A percentile compares a stretch with the other conserved stretches of the same genome.
These are phyloP conservation scores for Helianthus annuus DNA, from an alignment of 129 eudicot genomes.

Conservation along the genomic window HanXRQr2.0-SUNRISE NC_035442.2:44382133-44382632, in stretches of 20 bases:
- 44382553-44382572: not conserved
- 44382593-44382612: not conserved
- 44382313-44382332: no score
- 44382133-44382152: not conserved
- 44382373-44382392: not conserved
- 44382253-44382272: not conserved
- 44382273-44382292: no score
- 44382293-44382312: no score
- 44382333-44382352: not conserved
- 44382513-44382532: not conserved
- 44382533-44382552: not conserved
- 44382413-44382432: not conserved
- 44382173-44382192: not conserved
- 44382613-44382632: not conserved
- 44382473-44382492: not conserved
- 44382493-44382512: not conserved
- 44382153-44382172: not conserved
- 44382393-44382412: not conserved
- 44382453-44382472: not conserved
- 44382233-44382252: not conserved
- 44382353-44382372: not conserved
- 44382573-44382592: not conserved
- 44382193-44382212: not conserved
- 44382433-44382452: not conserved
- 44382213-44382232: conserved; percentile 17